These are phyloP conservation scores for Saccharomyces pastorianus DNA, from an alignment of 1,139 yeast species.

Conservation along the genomic window DNA sequence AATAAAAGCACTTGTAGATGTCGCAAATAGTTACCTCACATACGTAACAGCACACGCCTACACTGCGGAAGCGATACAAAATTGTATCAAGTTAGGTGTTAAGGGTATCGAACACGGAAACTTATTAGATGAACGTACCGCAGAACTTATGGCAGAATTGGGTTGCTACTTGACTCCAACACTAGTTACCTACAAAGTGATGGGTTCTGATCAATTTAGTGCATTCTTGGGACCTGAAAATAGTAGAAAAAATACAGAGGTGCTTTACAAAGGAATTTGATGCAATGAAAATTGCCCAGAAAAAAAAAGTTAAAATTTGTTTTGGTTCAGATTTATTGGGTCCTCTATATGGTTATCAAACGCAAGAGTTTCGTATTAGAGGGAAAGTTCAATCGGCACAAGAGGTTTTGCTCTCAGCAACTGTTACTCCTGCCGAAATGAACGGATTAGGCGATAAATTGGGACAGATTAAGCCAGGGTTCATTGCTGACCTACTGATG, in stretches of 20 bases:
- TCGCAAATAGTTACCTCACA: neutral
- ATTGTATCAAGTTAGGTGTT: slow-evolving; percentile 7
- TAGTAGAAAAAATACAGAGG: slow-evolving; percentile 5
- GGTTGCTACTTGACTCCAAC: slow-evolving; percentile 11
- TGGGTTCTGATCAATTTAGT: slow-evolving; percentile 9
- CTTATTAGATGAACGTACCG: slow-evolving; percentile 9
- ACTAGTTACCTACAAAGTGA: slow-evolving; percentile 8
- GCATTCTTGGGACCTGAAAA: slow-evolving; percentile 6
- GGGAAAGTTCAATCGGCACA: slow-evolving; percentile 8
- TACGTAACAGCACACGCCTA: slow-evolving; percentile 11
- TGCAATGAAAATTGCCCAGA: slow-evolving; percentile 7
- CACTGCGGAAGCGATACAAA: slow-evolving; percentile 8
- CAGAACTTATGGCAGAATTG: slow-evolving; percentile 6
- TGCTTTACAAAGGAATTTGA: slow-evolving; percentile 7
- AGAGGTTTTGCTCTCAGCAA: neutral
- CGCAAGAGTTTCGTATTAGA: slow-evolving; percentile 10
- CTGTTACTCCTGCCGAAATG: neutral
- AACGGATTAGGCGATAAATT: slow-evolving; percentile 2
- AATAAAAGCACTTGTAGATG: slow-evolving; percentile 8
- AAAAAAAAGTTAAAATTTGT: slow-evolving; percentile 8
- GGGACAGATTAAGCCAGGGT: slow-evolving; percentile 8
- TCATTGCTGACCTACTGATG: slow-evolving; percentile 8
- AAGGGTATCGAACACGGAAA: slow-evolving; percentile 11
- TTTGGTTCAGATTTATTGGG: slow-evolving; percentile 10
- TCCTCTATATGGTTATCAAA: slow-evolving; percentile 9